Conservation (phyloP, 2,329 filamentous ascomycete species). For the Alternaria conjuncta region DNA sequence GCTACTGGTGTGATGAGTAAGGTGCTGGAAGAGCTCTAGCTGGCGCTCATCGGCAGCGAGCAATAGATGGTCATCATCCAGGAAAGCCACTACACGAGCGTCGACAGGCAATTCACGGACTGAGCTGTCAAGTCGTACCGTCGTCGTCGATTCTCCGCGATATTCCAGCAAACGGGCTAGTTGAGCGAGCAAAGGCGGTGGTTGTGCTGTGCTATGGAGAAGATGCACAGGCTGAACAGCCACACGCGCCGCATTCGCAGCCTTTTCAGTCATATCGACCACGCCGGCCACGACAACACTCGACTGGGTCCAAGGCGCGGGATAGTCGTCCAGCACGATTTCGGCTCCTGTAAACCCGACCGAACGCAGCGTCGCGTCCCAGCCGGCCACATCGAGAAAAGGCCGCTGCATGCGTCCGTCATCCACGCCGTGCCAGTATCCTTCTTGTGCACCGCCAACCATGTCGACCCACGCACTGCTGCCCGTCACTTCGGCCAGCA, state of each 20-base stretch:
- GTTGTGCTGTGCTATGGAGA: not conserved
- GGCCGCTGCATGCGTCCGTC: slow-evolving; percentile 16
- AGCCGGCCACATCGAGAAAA: slow-evolving; percentile 29
- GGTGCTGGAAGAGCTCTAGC: not conserved
- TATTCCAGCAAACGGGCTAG: not conserved
- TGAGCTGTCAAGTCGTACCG: not conserved
- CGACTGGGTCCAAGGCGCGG: not conserved
- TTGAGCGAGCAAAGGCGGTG: not conserved
- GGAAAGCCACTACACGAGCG: slow-evolving; percentile 1
- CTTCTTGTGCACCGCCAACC: slow-evolving; percentile 17
- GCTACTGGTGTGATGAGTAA: slow-evolving; percentile 3
- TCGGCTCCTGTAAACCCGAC: slow-evolving; percentile 46
- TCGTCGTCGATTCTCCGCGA: not conserved
- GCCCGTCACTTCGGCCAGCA: slow-evolving; percentile 44
- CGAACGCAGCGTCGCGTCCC: slow-evolving; percentile 40
- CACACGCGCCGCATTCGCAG: not conserved
- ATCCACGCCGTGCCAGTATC: slow-evolving; percentile 15
- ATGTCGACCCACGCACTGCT: not conserved
- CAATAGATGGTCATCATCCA: slow-evolving; percentile 1
- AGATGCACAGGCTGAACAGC: not conserved
- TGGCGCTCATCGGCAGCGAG: not conserved
- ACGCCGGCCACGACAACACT: not conserved
- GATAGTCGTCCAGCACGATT: slow-evolving; percentile 20
- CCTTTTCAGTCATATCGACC: not conserved
- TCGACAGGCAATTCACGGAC: not conserved